Base-by-base conservation (phyloP, 2,329 filamentous ascomycete species). In the Aspergillus transmontanensis region DNA sequence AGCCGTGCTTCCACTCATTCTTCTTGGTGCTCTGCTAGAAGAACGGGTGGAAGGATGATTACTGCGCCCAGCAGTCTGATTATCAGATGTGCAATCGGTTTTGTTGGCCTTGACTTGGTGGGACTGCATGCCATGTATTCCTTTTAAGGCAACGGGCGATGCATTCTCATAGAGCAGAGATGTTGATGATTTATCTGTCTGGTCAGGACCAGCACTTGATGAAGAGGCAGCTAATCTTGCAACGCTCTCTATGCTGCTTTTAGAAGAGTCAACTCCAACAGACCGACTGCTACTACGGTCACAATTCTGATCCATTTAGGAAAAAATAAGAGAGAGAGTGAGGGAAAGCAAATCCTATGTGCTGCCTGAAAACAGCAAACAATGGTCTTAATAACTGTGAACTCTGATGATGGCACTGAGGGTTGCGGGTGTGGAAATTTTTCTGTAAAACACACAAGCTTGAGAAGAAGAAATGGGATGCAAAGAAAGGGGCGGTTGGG, bases 1-100 rank as follows among this genome's bases (percentile, higher is more conserved):
- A n/a, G 84, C 89, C 45, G 91, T 94, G 77, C 92, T 95, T 28
- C 88, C 90, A 72, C 93, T 96, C 69, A 95, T 89, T 64, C 93
- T 86, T 66, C 93, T 84, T 75, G 92, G 90, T 23, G 84, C 87
- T 71, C 86, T 84, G 73, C 91, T 92, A 50, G 90, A 86, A 54
- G 90, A 90, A 67, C 79, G 74, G 43, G 73, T 72, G 10, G 78
- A 72, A 6, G 77, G 71, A n/a, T 73, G 73, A 34, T 74, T 65
- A 23, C 70, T 62, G 30, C 68, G 67, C 43, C 62, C 58, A 19
- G 85, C 81, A 59, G 84, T 63, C 32, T 72, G 69, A 56, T 60
- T 58, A 41, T 77, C 76, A 10, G 68, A 63, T 61, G 59, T 62
- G 59, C 58, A 58, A 43, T 75, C 75, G 23, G 53, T 57, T 50